Percentiles rank a stretch among this genome's conserved stretches.
Conservation (phyloP, 177 flowering plant species). For the Vitis hybrid region DNA sequence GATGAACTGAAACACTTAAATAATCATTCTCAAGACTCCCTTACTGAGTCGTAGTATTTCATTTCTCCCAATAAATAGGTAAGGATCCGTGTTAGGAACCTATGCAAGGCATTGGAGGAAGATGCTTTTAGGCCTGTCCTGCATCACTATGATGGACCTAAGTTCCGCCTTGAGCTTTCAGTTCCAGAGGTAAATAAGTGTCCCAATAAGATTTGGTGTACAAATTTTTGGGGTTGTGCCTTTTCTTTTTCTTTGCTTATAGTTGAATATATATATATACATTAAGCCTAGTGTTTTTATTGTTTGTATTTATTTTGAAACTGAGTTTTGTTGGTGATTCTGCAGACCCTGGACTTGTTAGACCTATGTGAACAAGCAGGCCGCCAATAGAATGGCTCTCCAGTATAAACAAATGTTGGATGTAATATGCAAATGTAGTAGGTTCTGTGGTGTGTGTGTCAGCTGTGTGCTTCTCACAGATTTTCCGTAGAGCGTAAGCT, state of each 20-base stretch:
- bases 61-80: conserved; percentile 32
- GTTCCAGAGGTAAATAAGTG: conserved; percentile 63
- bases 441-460: conserved; percentile 22
- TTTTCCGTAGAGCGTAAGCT: conserved; percentile 54
- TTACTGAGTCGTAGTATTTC: background rate
- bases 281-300: background rate
- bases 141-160: conserved; percentile 90
- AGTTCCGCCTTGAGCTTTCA: conserved; percentile 77
- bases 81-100: conserved; percentile 55
- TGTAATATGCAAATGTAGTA: conserved; percentile 13
- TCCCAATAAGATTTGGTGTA: background rate
- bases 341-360: conserved; percentile 66
- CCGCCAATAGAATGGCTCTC: conserved; percentile 11
- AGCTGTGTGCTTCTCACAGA: conserved; percentile 26
- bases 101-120: conserved; percentile 69
- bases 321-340: background rate
- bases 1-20: background rate
- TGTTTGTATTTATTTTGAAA: background rate
- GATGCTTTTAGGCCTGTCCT: conserved; percentile 83
- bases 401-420: conserved; percentile 16
- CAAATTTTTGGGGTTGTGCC: too few relatives aligned
- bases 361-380: conserved; percentile 79
- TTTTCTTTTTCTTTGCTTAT: background rate
- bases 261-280: too few relatives aligned
- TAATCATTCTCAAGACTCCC: too few relatives aligned